phyloP scores from a whole-genome alignment of 2,329 filamentous ascomycete species.

The Waltergamsia citrina region DNA sequence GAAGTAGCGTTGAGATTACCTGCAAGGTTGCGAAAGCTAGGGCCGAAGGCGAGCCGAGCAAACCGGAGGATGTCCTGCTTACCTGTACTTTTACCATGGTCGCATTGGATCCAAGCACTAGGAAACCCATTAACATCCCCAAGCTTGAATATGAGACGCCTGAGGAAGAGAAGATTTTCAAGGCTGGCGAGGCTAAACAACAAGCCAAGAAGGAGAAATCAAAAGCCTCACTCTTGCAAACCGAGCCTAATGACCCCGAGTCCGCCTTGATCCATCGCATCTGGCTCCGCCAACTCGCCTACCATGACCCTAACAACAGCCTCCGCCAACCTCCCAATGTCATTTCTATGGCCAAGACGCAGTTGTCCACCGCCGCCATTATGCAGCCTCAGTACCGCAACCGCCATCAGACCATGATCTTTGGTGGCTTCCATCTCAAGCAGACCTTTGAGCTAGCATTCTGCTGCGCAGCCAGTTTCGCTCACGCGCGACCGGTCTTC shows the following conservation, averaged over 20 bases:
- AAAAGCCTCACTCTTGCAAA: constrained; percentile 14
- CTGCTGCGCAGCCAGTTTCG: constrained; percentile 19
- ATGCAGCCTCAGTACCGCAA: constrained; percentile 20
- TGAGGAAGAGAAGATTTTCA: constrained; percentile 16
- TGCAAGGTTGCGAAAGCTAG: constrained; percentile 63
- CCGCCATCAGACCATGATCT: constrained; percentile 19
- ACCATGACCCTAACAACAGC: constrained; percentile 15
- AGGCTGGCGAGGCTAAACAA: constrained; percentile 15
- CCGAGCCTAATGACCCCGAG: constrained; percentile 16
- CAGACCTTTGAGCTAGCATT: constrained; percentile 20
- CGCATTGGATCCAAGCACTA: constrained; percentile 15
- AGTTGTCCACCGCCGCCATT: constrained; percentile 15
- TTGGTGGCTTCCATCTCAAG: constrained; percentile 19
- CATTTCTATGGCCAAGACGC: constrained; percentile 15
- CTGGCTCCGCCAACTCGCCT: constrained; percentile 16
- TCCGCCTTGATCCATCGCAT: constrained; percentile 18
- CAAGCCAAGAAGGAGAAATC: constrained; percentile 13
- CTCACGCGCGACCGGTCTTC: constrained; percentile 18
- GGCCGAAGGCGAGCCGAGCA: constrained; percentile 41
- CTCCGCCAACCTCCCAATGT: constrained; percentile 15
- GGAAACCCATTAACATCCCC: constrained; percentile 15
- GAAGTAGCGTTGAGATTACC: constrained; percentile 66
- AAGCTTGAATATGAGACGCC: constrained; percentile 12
- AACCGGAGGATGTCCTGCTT: constrained; percentile 31
- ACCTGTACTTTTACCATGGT: constrained; percentile 28